Evolutionary conservation across 129 eudicot genomes (phyloP).

Genomic region (Ambrosia artemisiifolia): DNA sequence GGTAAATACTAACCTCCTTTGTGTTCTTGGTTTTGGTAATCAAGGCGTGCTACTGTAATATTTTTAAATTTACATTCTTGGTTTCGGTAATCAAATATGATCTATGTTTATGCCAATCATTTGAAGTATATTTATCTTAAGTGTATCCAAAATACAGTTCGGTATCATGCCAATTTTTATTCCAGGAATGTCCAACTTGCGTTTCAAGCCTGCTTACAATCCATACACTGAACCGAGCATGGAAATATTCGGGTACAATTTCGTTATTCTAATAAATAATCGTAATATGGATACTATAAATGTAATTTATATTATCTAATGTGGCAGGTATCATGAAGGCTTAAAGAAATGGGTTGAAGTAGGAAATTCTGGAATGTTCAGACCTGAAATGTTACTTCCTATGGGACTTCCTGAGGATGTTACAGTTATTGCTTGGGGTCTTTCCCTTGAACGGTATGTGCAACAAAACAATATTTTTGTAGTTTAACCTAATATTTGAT

Average conservation of each 20-base stretch:
- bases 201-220: constrained; percentile 98
- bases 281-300: not conserved
- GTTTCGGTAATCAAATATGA: not conserved
- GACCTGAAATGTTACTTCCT: constrained; percentile 98
- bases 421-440: constrained; percentile 95
- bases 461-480: not conserved
- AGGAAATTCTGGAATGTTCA: constrained; percentile 98
- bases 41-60: not conserved
- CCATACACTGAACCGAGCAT: constrained; percentile 99
- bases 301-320: not conserved
- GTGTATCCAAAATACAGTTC: not conserved
- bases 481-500: not conserved
- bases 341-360: constrained; percentile 92
- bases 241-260: constrained; percentile 86
- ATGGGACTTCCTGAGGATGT: constrained; percentile 99
- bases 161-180: constrained; percentile 6
- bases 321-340: constrained; percentile 90
- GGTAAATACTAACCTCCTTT: constrained; percentile 39
- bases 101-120: not conserved
- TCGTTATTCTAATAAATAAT: not conserved
- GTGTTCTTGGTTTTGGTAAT: not conserved
- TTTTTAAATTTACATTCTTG: not conserved
- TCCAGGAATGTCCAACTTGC: constrained; percentile 89
- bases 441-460: constrained; percentile 74
- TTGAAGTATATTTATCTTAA: not conserved